Evolutionary conservation across 306 rosid genomes (phyloP).

Genomic region (Prunus padus): DNA sequence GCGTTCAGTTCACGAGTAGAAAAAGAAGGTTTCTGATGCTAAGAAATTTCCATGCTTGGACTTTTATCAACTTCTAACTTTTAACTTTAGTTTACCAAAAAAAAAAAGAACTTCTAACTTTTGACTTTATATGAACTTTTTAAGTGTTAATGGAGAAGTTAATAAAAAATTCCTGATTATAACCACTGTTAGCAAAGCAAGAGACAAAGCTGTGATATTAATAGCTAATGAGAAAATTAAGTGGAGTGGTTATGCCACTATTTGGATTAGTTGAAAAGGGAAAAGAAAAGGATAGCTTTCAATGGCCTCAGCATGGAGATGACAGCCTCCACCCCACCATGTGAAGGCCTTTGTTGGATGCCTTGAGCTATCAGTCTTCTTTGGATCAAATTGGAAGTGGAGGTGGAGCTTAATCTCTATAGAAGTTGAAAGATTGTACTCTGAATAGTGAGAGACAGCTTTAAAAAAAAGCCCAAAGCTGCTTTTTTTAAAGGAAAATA

Average conservation of each 20-base stretch:
- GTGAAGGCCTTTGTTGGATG: constrained; percentile 55
- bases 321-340: constrained; percentile 50
- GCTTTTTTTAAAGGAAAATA: constrained; percentile 16
- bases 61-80: constrained; percentile 1
- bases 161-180: neutral
- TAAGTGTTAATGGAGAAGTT: constrained; percentile 9
- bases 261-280: constrained; percentile 40
- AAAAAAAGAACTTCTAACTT: neutral
- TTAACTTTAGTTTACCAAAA: neutral
- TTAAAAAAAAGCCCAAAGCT: constrained; percentile 42
- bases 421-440: neutral
- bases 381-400: constrained; percentile 25
- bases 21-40: neutral
- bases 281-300: constrained; percentile 39
- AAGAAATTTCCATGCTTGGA: constrained; percentile 16
- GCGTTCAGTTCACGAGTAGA: constrained; percentile 2
- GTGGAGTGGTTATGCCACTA: constrained; percentile 13
- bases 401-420: constrained; percentile 22
- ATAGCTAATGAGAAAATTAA: neutral
- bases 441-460: constrained; percentile 18
- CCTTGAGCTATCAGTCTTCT: constrained; percentile 42
- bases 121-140: neutral
- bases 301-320: constrained; percentile 30
- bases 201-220: neutral
- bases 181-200: neutral